A percentile compares a stretch with the other conserved stretches of the same genome.
Conservation (phyloP, 2,329 filamentous ascomycete species). For the Colletotrichum spinosum region DNA sequence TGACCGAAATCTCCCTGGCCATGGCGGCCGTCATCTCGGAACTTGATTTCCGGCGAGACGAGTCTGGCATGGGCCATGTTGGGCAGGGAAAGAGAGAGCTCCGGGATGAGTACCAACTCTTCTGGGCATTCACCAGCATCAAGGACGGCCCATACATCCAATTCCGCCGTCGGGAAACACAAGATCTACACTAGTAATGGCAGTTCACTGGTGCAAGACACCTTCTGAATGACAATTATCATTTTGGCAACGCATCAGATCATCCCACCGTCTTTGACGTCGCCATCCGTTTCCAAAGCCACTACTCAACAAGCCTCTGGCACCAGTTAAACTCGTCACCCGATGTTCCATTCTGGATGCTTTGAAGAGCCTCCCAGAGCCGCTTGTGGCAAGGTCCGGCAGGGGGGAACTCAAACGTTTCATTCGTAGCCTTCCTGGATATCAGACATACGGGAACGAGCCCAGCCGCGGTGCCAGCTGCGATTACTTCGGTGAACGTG, state of each 20-base stretch:
- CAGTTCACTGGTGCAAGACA: neutral
- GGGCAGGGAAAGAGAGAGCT: conserved; percentile 8
- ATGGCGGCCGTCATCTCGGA: conserved; percentile 26
- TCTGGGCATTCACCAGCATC: conserved; percentile 27
- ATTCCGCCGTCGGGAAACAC: conserved; percentile 4
- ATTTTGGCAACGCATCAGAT: neutral
- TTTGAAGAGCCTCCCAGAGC: conserved; percentile 6
- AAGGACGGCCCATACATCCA: conserved; percentile 26
- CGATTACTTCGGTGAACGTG: conserved; percentile 18
- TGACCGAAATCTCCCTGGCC: conserved; percentile 21
- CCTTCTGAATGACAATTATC: neutral
- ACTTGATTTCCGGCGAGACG: conserved; percentile 19
- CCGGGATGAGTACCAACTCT: conserved; percentile 14
- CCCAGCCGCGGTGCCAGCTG: conserved; percentile 19
- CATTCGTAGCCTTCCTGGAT: conserved; percentile 15
- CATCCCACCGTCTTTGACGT: too few relatives aligned
- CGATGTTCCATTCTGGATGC: conserved; percentile 5
- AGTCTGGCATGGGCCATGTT: conserved; percentile 1
- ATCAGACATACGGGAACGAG: conserved; percentile 5
- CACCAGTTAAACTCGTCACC: conserved; percentile 8
- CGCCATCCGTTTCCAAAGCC: too few relatives aligned
- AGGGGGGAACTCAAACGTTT: conserved; percentile 3
- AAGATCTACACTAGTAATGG: neutral
- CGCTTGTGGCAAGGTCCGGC: neutral
- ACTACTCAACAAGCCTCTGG: conserved; percentile 2